phyloP scores from a whole-genome alignment of 1,284 basidiomycete species.

The Garcileccinum viscosum region DNA sequence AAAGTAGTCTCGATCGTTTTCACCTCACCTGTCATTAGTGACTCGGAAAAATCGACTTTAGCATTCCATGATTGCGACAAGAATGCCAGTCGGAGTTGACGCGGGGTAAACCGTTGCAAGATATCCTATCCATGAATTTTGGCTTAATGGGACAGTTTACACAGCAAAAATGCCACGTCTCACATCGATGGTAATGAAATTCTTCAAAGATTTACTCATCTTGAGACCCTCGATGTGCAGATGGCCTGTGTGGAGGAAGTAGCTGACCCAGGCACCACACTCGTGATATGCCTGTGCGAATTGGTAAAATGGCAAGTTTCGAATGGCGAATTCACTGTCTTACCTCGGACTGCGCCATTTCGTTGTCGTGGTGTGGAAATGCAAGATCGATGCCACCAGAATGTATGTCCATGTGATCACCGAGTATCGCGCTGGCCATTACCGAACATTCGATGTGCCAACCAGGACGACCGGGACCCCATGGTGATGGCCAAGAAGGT shows the following conservation, averaged over 20 bases:
- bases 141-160: slow-evolving; percentile 11
- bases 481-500: slow-evolving; percentile 95
- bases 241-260: slow-evolving; percentile 98
- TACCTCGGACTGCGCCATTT: slow-evolving; percentile 97
- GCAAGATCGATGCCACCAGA: slow-evolving; percentile 96
- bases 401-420: slow-evolving; percentile 96
- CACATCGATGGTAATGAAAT: slow-evolving; percentile 98
- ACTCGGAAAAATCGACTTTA: slow-evolving; percentile 94
- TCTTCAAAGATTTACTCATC: slow-evolving; percentile 99
- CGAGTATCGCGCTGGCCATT: slow-evolving; percentile 95
- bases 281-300: slow-evolving; percentile 83
- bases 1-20: slow-evolving; percentile 85
- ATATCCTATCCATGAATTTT: slow-evolving; percentile 70
- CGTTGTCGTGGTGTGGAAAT: slow-evolving; percentile 99
- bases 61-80: slow-evolving; percentile 91
- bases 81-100: slow-evolving; percentile 95
- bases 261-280: slow-evolving; percentile 96
- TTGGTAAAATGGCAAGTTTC: slow-evolving; percentile 17
- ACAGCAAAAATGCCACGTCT: slow-evolving; percentile 36
- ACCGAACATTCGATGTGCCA: slow-evolving; percentile 99
- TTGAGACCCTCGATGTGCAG: slow-evolving; percentile 98
- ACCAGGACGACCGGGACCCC: slow-evolving; percentile 96
- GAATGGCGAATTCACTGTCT: slow-evolving; percentile 23
- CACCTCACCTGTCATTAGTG: slow-evolving; percentile 88
- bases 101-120: slow-evolving; percentile 82